Base-by-base conservation (phyloP, 2,329 filamentous ascomycete species). In the Aspergillus felis region DNA sequence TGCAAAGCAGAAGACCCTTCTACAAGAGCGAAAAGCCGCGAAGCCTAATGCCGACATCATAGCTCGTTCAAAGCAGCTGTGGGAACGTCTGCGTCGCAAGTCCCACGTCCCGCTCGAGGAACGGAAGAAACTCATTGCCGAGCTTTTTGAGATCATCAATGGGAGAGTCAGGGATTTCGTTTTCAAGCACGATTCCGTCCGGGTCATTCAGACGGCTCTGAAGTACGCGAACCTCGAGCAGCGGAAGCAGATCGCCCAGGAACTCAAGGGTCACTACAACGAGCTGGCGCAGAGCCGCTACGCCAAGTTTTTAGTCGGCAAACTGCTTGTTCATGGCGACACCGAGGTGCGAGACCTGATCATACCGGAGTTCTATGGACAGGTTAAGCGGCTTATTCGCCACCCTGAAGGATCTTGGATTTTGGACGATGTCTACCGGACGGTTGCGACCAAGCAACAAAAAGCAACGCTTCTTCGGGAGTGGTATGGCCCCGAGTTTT, bases 331-430 rank as follows among this genome's bases (percentile, higher is more conserved):
- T n/a, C 90, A 96, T 71, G 91, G 92, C 60, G 91, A 97, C 71
- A 81, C 86, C 44, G 90, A 93, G 74, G 91, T 95, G 62, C 85
- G 92, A 68, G 90, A 96, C 71, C 78, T 95, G 64, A 90, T 99
- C 67, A 87, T 99, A 12, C 88, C 91, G 47, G 92, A 99, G 74
- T 97, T 99, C 77, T 97, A 94, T 74, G 92, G 94, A 57, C 87
- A 93, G 73, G 90, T 97, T 61, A 89, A 91, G 71, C 90, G 92
- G 69, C 81, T 97, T 70, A 97, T 97, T 74, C 94, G 96, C 74
- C 94, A 99, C 76, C 86, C 93, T 1, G 95, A 99, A 76, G 94
- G 91, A 32, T 92, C 91, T 44, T 99, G 94, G 92, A 97, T 99
- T 66, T 80, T 99, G 46, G 95, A 99, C 74, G 94, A 99, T 74